Percentiles rank a stretch among this genome's conserved stretches.
Conservation (phyloP, 2,329 filamentous ascomycete species). For the Aspergillus sp. region DNA sequence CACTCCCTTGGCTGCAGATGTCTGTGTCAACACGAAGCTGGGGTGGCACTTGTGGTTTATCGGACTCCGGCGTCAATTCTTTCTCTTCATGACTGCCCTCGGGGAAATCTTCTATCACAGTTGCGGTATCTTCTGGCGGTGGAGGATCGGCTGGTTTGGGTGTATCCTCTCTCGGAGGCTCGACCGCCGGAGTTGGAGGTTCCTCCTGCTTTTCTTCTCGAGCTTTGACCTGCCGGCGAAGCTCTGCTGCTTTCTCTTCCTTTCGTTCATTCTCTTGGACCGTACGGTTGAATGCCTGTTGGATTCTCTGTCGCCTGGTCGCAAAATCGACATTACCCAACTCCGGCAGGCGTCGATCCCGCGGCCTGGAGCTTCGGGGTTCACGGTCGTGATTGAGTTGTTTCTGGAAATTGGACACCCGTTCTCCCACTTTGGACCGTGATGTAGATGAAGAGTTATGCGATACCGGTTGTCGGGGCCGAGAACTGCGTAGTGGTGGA, state of each 20-base stretch:
- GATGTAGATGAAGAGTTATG: constrained; percentile 70
- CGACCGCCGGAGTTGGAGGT: constrained; percentile 24
- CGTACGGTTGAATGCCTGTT: constrained; percentile 82
- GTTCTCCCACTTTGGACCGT: constrained; percentile 63
- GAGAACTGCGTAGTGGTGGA: constrained; percentile 75
- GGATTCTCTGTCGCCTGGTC: constrained; percentile 75
- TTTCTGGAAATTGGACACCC: constrained; percentile 47
- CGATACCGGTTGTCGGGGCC: constrained; percentile 76
- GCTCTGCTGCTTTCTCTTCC: constrained; percentile 57
- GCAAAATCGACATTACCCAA: constrained; percentile 81
- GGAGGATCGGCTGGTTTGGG: constrained; percentile 5
- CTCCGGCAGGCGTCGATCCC: constrained; percentile 53
- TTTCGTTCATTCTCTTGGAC: constrained; percentile 66
- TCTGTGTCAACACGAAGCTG: constrained; percentile 29
- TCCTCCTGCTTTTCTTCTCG: constrained; percentile 52
- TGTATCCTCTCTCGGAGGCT: constrained; percentile 16
- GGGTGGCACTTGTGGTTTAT: constrained; percentile 14
- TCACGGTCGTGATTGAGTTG: constrained; percentile 33
- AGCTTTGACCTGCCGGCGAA: constrained; percentile 36
- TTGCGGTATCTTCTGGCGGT: constrained; percentile 21
- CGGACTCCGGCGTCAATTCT: constrained; percentile 1
- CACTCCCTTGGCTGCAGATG: constrained; percentile 10
- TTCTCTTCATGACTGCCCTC: constrained; percentile 15
- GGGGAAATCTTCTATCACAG: constrained; percentile 20
- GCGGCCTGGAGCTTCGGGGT: constrained; percentile 30